phyloP scores from a whole-genome alignment of 163 green algal species.

The Smithsoniella earleae region DNA sequence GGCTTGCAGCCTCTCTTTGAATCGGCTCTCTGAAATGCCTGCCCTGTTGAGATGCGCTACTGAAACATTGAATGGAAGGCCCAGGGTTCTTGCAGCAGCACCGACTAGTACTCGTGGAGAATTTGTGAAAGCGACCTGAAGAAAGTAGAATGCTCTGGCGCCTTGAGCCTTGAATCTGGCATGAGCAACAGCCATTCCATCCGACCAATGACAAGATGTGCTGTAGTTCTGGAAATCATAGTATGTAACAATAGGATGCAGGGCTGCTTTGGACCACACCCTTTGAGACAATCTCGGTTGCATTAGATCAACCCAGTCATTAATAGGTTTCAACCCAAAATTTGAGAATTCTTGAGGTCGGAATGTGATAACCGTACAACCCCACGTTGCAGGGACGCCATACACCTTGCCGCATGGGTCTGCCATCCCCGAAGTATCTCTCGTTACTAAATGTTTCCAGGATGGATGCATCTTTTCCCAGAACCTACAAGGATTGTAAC shows the following conservation, averaged over 20 bases:
- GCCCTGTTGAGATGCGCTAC: not conserved
- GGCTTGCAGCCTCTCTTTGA: not conserved
- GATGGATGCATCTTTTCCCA: not conserved
- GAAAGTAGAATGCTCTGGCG: not conserved
- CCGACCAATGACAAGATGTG: not conserved
- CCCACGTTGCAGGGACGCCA: conserved; percentile 1
- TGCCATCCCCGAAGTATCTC: not conserved
- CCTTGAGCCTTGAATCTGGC: too few species aligned
- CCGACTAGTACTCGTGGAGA: conserved; percentile 9
- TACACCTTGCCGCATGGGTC: not conserved
- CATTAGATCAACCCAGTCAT: conserved; percentile 22
- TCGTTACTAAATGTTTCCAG: not conserved
- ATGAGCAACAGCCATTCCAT: not conserved
- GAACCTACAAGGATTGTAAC: too few species aligned
- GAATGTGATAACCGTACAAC: not conserved
- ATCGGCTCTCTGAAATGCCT: not conserved
- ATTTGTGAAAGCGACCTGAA: conserved; percentile 16
- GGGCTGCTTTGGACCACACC: not conserved
- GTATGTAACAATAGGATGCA: not conserved
- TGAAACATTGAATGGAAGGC: conserved; percentile 5
- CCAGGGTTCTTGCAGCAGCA: not conserved
- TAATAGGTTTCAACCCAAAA: not conserved
- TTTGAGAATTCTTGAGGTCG: conserved; percentile 9
- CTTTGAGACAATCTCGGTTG: not conserved
- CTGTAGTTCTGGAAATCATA: too few species aligned